Evolutionary conservation across 2,329 filamentous ascomycete species (phyloP).

Genomic region (Colletotrichum euphorbiae): DNA sequence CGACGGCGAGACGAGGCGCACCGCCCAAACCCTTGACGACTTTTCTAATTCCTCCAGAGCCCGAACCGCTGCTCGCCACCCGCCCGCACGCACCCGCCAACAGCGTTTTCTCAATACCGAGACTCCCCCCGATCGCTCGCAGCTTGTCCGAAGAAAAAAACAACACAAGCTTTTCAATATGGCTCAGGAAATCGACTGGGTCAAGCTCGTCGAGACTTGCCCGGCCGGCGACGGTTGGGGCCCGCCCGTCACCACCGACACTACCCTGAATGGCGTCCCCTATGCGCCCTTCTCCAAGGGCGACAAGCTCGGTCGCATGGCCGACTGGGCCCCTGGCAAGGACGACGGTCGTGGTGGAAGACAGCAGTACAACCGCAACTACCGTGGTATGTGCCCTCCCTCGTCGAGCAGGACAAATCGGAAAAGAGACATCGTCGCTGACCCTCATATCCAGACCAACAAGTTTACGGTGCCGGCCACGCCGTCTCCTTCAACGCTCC

Average conservation of each 20-base stretch:
- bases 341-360: constrained; percentile 80
- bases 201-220: constrained; percentile 77
- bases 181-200: constrained; percentile 66
- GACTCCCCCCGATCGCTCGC: constrained; percentile 10
- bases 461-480: constrained; percentile 93
- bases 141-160: constrained; percentile 10
- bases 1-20: constrained; percentile 39
- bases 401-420: neutral
- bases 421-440: constrained; percentile 20
- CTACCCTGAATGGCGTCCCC: constrained; percentile 91
- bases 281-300: constrained; percentile 99
- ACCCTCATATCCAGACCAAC: constrained; percentile 75
- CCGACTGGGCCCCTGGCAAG: constrained; percentile 94
- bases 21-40: constrained; percentile 40
- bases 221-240: constrained; percentile 88
- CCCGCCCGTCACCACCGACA: constrained; percentile 83
- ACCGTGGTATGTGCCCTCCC: constrained; percentile 74
- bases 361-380: constrained; percentile 92
- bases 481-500: constrained; percentile 91
- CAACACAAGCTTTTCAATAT: constrained; percentile 49
- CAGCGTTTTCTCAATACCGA: constrained; percentile 15
- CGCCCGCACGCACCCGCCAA: constrained; percentile 29
- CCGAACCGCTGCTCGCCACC: constrained; percentile 34
- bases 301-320: constrained; percentile 99
- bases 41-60: constrained; percentile 35